Percentiles rank a stretch among this genome's conserved stretches.
These are phyloP conservation scores for Termitomyces eurrhizus DNA, from an alignment of 768 basidiomycete species.

Conservation along the genomic window DNA sequence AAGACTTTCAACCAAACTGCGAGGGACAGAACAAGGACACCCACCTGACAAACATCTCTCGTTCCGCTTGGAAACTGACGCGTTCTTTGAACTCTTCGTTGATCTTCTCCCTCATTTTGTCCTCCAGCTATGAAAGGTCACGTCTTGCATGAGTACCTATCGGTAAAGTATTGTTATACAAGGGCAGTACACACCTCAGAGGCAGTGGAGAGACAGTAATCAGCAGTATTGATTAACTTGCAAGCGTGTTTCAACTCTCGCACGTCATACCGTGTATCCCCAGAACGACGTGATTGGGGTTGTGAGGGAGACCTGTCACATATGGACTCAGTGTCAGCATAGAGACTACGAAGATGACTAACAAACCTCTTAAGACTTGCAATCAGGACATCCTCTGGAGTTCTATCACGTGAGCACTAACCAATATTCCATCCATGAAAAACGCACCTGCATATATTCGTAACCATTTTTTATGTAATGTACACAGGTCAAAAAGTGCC, in stretches of 20 bases:
- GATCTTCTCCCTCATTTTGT: conserved; percentile 83
- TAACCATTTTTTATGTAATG: conserved; percentile 91
- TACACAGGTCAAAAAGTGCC: conserved; percentile 76
- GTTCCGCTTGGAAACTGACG: conserved; percentile 78
- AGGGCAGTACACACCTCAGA: conserved; percentile 52
- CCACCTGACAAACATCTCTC: conserved; percentile 87
- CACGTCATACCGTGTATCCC: conserved; percentile 74
- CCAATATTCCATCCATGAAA: background rate
- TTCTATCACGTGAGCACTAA: conserved; percentile 8
- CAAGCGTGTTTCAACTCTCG: conserved; percentile 79
- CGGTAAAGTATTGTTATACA: background rate
- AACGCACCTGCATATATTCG: conserved; percentile 81
- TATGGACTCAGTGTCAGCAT: conserved; percentile 6
- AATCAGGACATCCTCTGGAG: conserved; percentile 82
- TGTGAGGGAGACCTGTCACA: conserved; percentile 31
- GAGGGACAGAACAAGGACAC: conserved; percentile 14
- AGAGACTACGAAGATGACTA: background rate
- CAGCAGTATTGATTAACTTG: conserved; percentile 93
- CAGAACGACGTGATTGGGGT: conserved; percentile 58
- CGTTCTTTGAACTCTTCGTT: conserved; percentile 72
- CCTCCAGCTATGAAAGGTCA: conserved; percentile 65
- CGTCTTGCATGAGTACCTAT: background rate
- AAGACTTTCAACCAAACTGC: background rate
- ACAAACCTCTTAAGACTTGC: conserved; percentile 66
- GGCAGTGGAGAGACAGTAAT: conserved; percentile 93